Evolutionary conservation across 2,329 filamentous ascomycete genomes (phyloP).

Genomic region (Taxawa tesnikishii): DNA sequence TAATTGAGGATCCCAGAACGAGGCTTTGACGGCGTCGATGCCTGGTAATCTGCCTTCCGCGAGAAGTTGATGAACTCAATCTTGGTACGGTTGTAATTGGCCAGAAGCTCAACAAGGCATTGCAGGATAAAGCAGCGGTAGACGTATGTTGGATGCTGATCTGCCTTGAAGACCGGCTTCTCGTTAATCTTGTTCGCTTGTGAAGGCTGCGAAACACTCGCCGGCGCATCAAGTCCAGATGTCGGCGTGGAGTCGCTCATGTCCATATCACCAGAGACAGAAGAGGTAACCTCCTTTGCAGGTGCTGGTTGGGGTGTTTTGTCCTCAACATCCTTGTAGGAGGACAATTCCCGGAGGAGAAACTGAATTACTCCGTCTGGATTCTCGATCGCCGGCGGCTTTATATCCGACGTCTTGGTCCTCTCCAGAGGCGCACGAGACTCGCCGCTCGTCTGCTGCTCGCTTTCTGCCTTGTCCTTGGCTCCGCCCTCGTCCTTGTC

Average conservation of each 20-base stretch:
- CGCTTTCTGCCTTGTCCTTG: constrained; percentile 9
- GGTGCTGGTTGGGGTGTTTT: constrained; percentile 42
- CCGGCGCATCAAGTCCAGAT: constrained; percentile 3
- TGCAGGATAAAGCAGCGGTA: constrained; percentile 93
- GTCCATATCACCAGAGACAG: constrained; percentile 34
- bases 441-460: constrained; percentile 20
- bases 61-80: constrained; percentile 99
- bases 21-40: constrained; percentile 84
- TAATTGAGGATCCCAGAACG: constrained; percentile 90
- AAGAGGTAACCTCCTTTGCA: constrained; percentile 21
- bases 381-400: constrained; percentile 76
- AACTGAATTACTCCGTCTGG: constrained; percentile 94
- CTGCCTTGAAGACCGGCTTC: constrained; percentile 73
- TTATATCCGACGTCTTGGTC: constrained; percentile 57
- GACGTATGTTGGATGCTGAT: constrained; percentile 90
- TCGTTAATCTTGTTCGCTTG: constrained; percentile 40
- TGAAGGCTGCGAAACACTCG: constrained; percentile 2
- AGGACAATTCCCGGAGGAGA: constrained; percentile 79
- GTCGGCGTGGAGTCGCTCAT: constrained; percentile 26
- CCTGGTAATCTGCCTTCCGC: constrained; percentile 71
- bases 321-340: constrained; percentile 86
- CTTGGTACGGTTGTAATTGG: constrained; percentile 89
- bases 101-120: constrained; percentile 78
- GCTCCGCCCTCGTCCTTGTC: constrained; percentile 2
- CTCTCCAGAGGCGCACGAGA: constrained; percentile 31